phyloP scores from a whole-genome alignment of 805 yeast species.

The Candida boidinii region DNA sequence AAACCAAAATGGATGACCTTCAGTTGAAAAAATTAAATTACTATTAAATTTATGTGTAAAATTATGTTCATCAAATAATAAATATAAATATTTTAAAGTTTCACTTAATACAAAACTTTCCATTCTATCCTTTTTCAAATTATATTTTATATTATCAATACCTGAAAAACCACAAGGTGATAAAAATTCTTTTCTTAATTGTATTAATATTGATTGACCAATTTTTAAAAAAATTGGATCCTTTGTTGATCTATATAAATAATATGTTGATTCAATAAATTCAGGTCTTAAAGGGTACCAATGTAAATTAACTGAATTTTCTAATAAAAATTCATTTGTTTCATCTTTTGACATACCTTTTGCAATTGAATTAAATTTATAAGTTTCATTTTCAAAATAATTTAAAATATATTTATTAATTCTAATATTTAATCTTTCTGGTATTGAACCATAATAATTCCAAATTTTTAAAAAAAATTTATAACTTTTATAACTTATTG shows the following conservation, averaged over 20 bases:
- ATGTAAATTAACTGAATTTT: conserved; percentile 47
- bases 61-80: conserved; percentile 68
- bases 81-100: conserved; percentile 72
- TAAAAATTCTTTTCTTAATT: conserved; percentile 42
- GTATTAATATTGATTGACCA: conserved; percentile 56
- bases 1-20: conserved; percentile 86
- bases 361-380: conserved; percentile 12
- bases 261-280: conserved; percentile 81
- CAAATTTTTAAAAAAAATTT: conserved; percentile 63
- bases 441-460: conserved; percentile 73
- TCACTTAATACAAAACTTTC: conserved; percentile 88
- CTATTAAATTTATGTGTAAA: conserved; percentile 29
- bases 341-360: conserved; percentile 12
- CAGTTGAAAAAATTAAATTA: conserved; percentile 62
- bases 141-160: conserved; percentile 54
- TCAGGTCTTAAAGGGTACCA: conserved; percentile 96
- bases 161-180: conserved; percentile 80
- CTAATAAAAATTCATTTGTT: conserved; percentile 16
- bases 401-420: too few species aligned
- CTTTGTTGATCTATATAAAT: conserved; percentile 70
- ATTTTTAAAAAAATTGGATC: conserved; percentile 78
- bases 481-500: conserved; percentile 57
- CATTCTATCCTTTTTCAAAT: conserved; percentile 69
- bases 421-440: conserved; percentile 82
- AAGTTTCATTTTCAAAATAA: too few species aligned